Base-by-base conservation (phyloP, 441 rosid species). In the Erodium trifolium region DNA sequence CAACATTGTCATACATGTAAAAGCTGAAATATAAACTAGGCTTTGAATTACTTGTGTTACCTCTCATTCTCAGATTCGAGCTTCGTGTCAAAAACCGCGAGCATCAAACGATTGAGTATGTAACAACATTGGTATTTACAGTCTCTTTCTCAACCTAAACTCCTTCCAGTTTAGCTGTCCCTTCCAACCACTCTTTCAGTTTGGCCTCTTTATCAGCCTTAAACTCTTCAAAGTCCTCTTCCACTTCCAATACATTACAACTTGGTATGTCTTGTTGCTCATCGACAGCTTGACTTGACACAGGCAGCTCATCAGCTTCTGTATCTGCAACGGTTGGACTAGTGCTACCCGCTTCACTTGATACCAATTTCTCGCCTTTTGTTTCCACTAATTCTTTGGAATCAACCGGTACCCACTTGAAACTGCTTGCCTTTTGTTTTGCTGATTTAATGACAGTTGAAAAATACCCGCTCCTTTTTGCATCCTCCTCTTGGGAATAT, bases 111-210 rank as follows among this genome's bases (percentile, higher is more conserved):
- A 31, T 31, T 31, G 34, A 31, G 34, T 31, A 31, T 31, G n/a
- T 51, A 53, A 0, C 14, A 53, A 53, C 60, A 53, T 13, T 12
- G 14, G 60, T 53, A 53, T 53, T 16, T 53, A 53, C 60, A 16
- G 18, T 17, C 18, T 16, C 23, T 57, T 27, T 18, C 65, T 62
- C 65, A 23, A 19, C 29, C 35, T 62, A 62, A 62, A 19, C 5
- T 9, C n/a, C 65, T 19, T 17, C 60, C 60, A 53, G 17, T 53
- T 53, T 53, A 14, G 60, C 60, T 14, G 60, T 53, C 23, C 74
- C 88, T 75, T 82, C 87, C 77, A 94, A 80, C 99, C 99, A 94
- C 74, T 88, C 90, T 76, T 89, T 84, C 51, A 94, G 81, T 76
- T 88, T 85, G 63, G 92, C 91, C 80, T 84, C 92, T 80, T 88